These are phyloP conservation scores for Chalara sp. DNA, from an alignment of 2,329 filamentous ascomycete genomes.

Conservation along the genomic window DNA sequence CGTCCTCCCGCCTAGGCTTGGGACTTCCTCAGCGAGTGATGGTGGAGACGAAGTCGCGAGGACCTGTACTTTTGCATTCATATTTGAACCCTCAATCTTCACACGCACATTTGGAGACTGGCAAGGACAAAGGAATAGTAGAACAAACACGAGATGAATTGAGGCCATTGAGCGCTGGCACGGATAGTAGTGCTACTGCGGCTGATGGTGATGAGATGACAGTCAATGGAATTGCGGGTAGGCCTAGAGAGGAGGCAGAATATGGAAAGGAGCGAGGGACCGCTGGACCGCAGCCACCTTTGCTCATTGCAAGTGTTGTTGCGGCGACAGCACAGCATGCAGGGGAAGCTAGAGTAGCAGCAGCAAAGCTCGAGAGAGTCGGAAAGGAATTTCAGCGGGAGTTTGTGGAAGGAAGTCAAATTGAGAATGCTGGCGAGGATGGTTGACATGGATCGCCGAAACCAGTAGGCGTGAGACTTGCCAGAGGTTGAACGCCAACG, in stretches of 20 bases:
- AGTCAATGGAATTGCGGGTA: slow-evolving; percentile 11
- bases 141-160: slow-evolving; percentile 18
- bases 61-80: slow-evolving; percentile 34
- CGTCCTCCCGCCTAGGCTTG: slow-evolving; percentile 45
- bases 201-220: slow-evolving; percentile 6
- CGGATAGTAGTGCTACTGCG: slow-evolving; percentile 5
- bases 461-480: too few relatives aligned
- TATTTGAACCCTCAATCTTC: slow-evolving; percentile 34
- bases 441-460: background rate
- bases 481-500: too few relatives aligned
- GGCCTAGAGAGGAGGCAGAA: slow-evolving; percentile 5
- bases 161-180: slow-evolving; percentile 16
- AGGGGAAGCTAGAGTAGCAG: slow-evolving; percentile 45
- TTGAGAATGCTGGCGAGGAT: background rate
- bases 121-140: slow-evolving; percentile 8
- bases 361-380: slow-evolving; percentile 45
- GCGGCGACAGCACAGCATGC: slow-evolving; percentile 41
- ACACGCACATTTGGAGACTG: background rate
- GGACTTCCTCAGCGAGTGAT: slow-evolving; percentile 50
- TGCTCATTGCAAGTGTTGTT: slow-evolving; percentile 49
- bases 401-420: slow-evolving; percentile 18
- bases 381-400: slow-evolving; percentile 48
- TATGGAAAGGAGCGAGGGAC: slow-evolving; percentile 2
- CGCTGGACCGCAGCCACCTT: slow-evolving; percentile 32
- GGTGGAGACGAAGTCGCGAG: slow-evolving; percentile 42